Base-by-base conservation (phyloP, 768 basidiomycete species). In the Rhizopogon vulgaris region DNA sequence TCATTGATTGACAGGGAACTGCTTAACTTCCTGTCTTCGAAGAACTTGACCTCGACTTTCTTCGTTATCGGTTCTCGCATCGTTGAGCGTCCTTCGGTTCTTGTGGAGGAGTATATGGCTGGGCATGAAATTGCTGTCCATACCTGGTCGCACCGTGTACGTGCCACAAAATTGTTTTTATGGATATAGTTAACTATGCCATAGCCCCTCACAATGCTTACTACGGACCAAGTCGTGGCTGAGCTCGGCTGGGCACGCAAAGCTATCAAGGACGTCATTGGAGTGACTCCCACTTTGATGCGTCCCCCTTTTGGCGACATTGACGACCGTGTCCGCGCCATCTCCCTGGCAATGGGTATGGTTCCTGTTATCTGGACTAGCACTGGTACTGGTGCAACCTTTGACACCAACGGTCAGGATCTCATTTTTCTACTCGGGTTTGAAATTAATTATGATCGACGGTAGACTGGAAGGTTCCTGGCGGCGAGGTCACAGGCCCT, bases 181-280 rank as follows among this genome's bases (percentile, higher is more conserved):
- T 41, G 60, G 68, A 4, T 34, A 8, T 63, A 69, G 52, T 48
- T 65, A 32, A 53, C 30, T 49, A 14, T 53, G 41, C 3, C 36
- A 49, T 53, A 85, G 85, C 75, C 76, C 24, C 74, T 84, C 51
- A 90, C 90, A 0, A 72, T 77, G 37, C 72, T 90, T 56, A 84
- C 89, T 39, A 96, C 80, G 59, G 83, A 78, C 63, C 77, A 95
- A 73, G 78, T 95, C 48, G 91, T 97, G 14, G 94, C 93, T 18
- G 94, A 97, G 70, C 75, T 98, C 36, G 94, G 91, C 47, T 97
- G 90, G 87, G 87, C 92, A 49, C 86, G 86, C 51, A 83, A 89
- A 68, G 83, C 84, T 48, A 94, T 98, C 73, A 83, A 87, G 69
- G 64, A 63, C 2, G 79, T 87, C 18, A 70, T 87, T 52, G 87